phyloP scores from a whole-genome alignment of 768 basidiomycete species.

The Tremella fuciformis region DNA sequence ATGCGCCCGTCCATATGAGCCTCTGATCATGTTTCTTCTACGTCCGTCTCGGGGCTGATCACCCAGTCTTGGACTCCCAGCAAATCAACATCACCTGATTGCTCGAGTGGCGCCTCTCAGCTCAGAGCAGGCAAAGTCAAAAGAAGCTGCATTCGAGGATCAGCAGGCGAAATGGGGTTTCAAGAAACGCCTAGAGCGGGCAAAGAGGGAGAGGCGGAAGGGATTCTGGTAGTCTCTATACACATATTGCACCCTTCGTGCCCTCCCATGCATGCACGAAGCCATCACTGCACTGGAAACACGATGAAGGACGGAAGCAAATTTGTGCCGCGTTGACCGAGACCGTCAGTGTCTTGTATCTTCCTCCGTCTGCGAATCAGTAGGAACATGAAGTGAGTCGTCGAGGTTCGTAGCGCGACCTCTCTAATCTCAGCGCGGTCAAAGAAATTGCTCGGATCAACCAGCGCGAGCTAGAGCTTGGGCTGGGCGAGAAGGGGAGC shows the following conservation, averaged over 20 bases:
- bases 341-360: no score
- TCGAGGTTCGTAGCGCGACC: not conserved
- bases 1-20: not conserved
- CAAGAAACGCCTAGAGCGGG: slow-evolving; percentile 43
- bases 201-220: slow-evolving; percentile 39
- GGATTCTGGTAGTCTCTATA: slow-evolving; percentile 43
- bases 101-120: slow-evolving; percentile 37
- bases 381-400: slow-evolving; percentile 25
- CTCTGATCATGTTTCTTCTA: not conserved
- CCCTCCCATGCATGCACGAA: not conserved
- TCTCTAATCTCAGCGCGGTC: slow-evolving; percentile 64
- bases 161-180: slow-evolving; percentile 42
- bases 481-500: slow-evolving; percentile 58
- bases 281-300: not conserved
- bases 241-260: not conserved
- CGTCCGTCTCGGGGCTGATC: slow-evolving; percentile 14
- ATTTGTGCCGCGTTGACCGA: not conserved
- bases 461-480: slow-evolving; percentile 78
- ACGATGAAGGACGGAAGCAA: slow-evolving; percentile 5
- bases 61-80: slow-evolving; percentile 27
- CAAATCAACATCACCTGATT: slow-evolving; percentile 28
- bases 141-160: slow-evolving; percentile 19
- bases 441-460: slow-evolving; percentile 93
- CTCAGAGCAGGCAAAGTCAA: slow-evolving; percentile 17
- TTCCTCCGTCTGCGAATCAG: no score